Base-by-base conservation (phyloP, 805 yeast genomes). In the Yarrowia keelungensis region DNA sequence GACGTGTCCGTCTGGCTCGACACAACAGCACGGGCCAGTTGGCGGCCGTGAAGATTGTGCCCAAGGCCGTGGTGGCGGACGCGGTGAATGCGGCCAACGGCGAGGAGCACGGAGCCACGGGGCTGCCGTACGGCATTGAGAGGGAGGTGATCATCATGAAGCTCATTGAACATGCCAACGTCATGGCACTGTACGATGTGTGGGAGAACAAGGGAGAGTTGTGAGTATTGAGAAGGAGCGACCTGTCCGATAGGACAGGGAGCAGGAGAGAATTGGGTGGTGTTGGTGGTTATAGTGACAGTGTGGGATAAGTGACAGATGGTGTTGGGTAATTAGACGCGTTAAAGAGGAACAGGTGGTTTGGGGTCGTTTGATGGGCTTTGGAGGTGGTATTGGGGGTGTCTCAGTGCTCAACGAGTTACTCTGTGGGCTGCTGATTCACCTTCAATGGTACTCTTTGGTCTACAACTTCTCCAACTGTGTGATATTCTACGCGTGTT, bases 61-160 rank as follows among this genome's bases (percentile, higher is more conserved):
- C 98, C 39, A 95, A 95, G 75, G 83, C 93, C 39, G 83, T 87
- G 70, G 85, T 90, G 74, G 85, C 82, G 73, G 64, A 56, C 49
- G 64, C 64, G n/a, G 49, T 56, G 22, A 56, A 42, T 16, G 64
- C 64, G n/a, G 83, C 82, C 19, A 69, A 67, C 36, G 67, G 67
- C 3, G 65, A 65, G 22, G 69, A 61, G 41, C 71, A 80, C 3
- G 86, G 84, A 69, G 83, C 84, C n/a, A 80, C 83, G 15, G 91
- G 92, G 0, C 83, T 90, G 69, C 97, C 97, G 2, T 92, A 94
- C 77, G 99, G 99, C 47, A 94, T 95, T 54, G 99, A 95, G 79
- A 85, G 98, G 72, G 99, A 95, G 77, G 97, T 95, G 71, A 93
- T 95, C 74, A 95, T 95, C 73, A 95, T 94, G 99, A 95, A 95